Evolutionary conservation across 768 basidiomycete genomes (phyloP).

Genomic region (Amanita pseudoporphyria): DNA sequence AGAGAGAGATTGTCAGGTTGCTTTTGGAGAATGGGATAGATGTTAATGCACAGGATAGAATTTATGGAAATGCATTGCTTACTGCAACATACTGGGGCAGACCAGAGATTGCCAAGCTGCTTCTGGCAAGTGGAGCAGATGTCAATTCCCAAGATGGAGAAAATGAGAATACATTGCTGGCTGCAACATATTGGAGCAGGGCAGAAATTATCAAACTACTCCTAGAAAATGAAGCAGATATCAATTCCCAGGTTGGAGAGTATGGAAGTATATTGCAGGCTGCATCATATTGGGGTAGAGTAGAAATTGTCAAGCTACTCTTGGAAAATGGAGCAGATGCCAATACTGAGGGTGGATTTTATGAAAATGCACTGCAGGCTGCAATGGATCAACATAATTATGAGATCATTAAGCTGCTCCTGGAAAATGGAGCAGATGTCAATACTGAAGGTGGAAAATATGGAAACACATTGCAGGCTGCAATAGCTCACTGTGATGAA

Average conservation of each 20-base stretch:
- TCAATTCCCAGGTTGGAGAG: too few relatives aligned
- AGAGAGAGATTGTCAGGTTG: background rate
- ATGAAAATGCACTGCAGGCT: background rate
- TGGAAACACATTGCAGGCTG: background rate
- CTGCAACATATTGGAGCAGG: too few relatives aligned
- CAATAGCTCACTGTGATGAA: background rate
- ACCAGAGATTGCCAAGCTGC: background rate
- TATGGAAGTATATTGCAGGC: too few relatives aligned
- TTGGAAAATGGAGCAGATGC: background rate
- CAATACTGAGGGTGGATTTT: too few relatives aligned
- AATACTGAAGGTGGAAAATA: background rate
- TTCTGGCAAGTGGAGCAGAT: background rate
- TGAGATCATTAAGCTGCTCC: background rate
- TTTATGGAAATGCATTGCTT: background rate
- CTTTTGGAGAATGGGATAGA: background rate
- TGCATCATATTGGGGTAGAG: too few relatives aligned
- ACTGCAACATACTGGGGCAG: background rate
- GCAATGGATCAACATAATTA: background rate
- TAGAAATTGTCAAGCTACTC: background rate
- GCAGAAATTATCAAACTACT: too few relatives aligned
- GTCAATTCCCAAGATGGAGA: too few relatives aligned
- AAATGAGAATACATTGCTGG: too few relatives aligned
- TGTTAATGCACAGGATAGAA: background rate
- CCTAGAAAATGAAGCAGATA: too few relatives aligned
- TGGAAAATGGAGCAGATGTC: background rate